phyloP scores from a whole-genome alignment of 257 asterid species.

The Solanum chiquidenum region DNA sequence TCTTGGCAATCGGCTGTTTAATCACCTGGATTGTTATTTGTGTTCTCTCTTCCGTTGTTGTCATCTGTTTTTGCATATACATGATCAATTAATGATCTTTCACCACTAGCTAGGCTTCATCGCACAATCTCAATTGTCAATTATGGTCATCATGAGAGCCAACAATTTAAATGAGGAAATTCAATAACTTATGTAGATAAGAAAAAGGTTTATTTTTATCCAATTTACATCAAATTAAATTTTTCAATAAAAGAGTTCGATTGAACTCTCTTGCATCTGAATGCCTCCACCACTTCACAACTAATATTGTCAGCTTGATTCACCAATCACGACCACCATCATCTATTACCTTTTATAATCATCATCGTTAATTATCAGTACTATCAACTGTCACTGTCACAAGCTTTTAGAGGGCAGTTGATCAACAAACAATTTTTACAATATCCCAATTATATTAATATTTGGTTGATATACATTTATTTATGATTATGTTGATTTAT shows the following conservation, averaged over 20 bases:
- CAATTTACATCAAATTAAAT: too few species aligned
- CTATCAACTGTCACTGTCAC: rapidly evolving
- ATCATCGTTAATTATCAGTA: background rate
- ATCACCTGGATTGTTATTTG: background rate
- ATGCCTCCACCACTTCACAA: background rate
- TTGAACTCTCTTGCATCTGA: background rate
- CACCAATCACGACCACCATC: background rate
- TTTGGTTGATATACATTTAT: background rate
- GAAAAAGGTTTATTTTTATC: background rate
- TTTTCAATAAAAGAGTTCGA: background rate
- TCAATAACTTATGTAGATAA: background rate
- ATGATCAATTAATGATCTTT: background rate
- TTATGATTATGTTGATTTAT: background rate
- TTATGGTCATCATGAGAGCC: background rate
- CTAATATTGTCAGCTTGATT: background rate
- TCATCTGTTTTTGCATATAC: background rate
- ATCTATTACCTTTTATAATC: background rate
- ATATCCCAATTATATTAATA: background rate
- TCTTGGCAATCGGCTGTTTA: too few species aligned
- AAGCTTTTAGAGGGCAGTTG: background rate
- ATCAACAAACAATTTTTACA: background rate
- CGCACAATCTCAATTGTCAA: background rate
- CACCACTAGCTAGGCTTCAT: background rate
- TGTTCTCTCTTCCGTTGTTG: background rate
- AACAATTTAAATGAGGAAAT: background rate